Percentiles rank a stretch among this genome's conserved stretches.
Conservation (phyloP, 768 basidiomycete species). For the Suillus paluster region DNA sequence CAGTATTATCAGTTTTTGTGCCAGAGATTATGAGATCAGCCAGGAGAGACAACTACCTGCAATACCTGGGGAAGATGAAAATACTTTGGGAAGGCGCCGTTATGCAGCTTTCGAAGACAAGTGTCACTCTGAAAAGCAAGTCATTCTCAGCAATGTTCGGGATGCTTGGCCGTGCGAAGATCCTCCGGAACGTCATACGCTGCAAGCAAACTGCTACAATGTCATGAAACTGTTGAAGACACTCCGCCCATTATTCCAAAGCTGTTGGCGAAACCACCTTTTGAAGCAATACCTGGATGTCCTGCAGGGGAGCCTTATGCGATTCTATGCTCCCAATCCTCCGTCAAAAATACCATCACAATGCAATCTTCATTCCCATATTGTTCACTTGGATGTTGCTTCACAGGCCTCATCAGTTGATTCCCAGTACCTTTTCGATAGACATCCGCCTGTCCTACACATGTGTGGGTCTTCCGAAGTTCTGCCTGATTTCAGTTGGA, state of each 20-base stretch:
- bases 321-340: neutral
- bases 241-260: conserved; percentile 11
- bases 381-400: neutral
- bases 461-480: too few relatives aligned
- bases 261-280: conserved; percentile 21
- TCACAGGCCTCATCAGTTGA: neutral
- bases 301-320: conserved; percentile 15
- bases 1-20: neutral
- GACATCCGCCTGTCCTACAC: conserved; percentile 8
- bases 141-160: conserved; percentile 6
- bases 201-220: conserved; percentile 11
- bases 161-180: conserved; percentile 24
- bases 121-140: conserved; percentile 8
- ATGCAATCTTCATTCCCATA: conserved; percentile 13
- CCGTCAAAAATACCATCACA: neutral
- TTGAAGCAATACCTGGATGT: conserved; percentile 18
- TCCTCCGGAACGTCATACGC: conserved; percentile 7
- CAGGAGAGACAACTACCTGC: conserved; percentile 13
- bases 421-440: conserved; percentile 7
- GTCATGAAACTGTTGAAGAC: conserved; percentile 2
- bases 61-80: neutral
- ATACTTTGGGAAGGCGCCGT: conserved; percentile 11
- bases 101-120: conserved; percentile 13
- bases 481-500: neutral
- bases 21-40: conserved; percentile 15